Percentiles rank a stretch among this genome's conserved stretches.
Evolutionary conservation across 805 yeast genomes (phyloP).

Genomic region (Spathaspora passalidarum): DNA sequence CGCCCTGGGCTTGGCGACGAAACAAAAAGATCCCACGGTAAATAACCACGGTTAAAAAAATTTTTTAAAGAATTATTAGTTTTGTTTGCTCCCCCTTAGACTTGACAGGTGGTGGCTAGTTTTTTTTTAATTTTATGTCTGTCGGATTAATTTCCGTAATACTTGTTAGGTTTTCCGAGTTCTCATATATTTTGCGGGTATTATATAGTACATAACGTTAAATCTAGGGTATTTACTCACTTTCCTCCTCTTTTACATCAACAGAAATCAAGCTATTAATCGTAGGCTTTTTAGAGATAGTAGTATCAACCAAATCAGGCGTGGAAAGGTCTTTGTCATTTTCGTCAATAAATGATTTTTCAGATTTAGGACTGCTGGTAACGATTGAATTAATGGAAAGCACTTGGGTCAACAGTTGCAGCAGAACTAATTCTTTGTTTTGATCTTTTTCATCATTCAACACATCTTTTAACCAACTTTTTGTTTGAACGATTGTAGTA

Average conservation of each 20-base stretch:
- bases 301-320: background rate
- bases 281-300: background rate
- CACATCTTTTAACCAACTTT: constrained; percentile 27
- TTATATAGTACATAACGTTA: background rate
- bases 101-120: too few relatives aligned
- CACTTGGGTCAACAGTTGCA: background rate
- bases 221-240: background rate
- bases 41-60: too few relatives aligned
- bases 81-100: too few relatives aligned
- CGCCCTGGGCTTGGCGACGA: too few relatives aligned
- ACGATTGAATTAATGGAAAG: background rate
- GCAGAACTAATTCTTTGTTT: background rate
- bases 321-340: background rate
- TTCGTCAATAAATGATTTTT: background rate
- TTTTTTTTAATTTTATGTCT: too few relatives aligned
- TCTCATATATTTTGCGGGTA: too few relatives aligned
- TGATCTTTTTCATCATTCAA: constrained; percentile 19
- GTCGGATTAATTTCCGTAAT: too few relatives aligned
- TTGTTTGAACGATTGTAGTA: constrained; percentile 7
- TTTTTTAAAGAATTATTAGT: too few relatives aligned
- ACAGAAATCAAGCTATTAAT: background rate
- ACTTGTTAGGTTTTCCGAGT: too few relatives aligned
- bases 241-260: background rate
- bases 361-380: background rate
- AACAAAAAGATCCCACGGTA: too few relatives aligned